These are phyloP conservation scores for Russula ochroleuca DNA, from an alignment of 768 basidiomycete genomes.

Conservation along the genomic window DNA sequence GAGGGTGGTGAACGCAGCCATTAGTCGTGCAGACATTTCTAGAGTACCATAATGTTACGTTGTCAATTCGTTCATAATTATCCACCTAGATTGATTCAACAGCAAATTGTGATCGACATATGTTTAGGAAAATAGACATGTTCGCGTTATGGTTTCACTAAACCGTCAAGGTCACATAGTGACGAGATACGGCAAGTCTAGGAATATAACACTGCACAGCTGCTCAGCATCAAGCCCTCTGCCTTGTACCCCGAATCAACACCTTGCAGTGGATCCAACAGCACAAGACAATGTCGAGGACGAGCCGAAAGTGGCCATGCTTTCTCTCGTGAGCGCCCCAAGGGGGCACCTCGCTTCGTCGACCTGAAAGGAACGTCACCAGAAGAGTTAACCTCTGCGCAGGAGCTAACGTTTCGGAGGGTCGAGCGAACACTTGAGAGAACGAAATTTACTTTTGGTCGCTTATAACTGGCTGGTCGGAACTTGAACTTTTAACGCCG, in stretches of 20 bases:
- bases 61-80: neutral
- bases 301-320: conserved; percentile 30
- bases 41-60: neutral
- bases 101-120: too few species aligned
- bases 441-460: conserved; percentile 28
- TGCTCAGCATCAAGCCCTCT: conserved; percentile 44
- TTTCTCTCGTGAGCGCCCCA: conserved; percentile 50
- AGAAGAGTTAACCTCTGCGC: conserved; percentile 51
- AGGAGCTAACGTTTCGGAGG: conserved; percentile 56
- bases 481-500: conserved; percentile 27
- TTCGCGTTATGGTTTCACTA: conserved; percentile 79
- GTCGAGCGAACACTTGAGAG: conserved; percentile 64
- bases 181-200: conserved; percentile 70
- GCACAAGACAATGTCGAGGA: conserved; percentile 37
- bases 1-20: conserved; percentile 29
- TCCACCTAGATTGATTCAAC: neutral
- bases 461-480: conserved; percentile 27
- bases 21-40: neutral
- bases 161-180: conserved; percentile 81
- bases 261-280: conserved; percentile 49
- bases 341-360: conserved; percentile 68
- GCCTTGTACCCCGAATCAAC: conserved; percentile 46
- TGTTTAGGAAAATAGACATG: conserved; percentile 35
- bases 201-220: conserved; percentile 72
- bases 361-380: conserved; percentile 68